A percentile compares a stretch with the other conserved stretches of the same genome.
Evolutionary conservation across 2,329 filamentous ascomycete species (phyloP).

Genomic region (Paramyrothecium roridum): DNA sequence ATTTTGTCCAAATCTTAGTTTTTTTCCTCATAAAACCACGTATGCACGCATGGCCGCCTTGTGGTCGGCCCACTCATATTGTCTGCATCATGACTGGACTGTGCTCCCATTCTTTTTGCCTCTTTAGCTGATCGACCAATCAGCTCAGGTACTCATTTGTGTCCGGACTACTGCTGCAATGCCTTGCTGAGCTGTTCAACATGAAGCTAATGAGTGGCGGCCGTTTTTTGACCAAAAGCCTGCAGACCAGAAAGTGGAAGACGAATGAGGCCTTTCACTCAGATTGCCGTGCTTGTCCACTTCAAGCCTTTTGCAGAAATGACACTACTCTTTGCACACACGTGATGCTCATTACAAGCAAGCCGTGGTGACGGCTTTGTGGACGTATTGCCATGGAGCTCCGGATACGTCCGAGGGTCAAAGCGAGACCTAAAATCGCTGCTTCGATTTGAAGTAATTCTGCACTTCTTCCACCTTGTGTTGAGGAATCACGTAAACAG

Average conservation of each 20-base stretch:
- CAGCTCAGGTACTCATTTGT: background rate
- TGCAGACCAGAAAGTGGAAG: background rate
- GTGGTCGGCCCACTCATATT: background rate
- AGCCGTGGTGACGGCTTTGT: background rate
- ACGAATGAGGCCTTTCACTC: background rate
- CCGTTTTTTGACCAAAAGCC: background rate
- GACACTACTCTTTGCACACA: background rate
- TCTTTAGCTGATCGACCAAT: background rate
- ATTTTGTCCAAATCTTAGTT: background rate
- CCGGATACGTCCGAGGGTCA: background rate
- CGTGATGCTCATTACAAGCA: background rate
- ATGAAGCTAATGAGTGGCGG: slow-evolving; percentile 25
- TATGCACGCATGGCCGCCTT: slow-evolving; percentile 1
- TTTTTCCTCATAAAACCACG: background rate
- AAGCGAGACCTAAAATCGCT: slow-evolving; percentile 45
- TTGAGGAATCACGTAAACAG: slow-evolving; percentile 81
- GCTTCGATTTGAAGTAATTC: slow-evolving; percentile 60
- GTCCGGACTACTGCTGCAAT: background rate
- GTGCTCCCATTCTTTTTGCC: background rate
- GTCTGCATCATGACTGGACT: background rate
- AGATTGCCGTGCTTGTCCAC: background rate
- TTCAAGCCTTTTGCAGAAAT: background rate
- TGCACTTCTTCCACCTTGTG: slow-evolving; percentile 62
- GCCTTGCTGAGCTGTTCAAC: slow-evolving; percentile 32
- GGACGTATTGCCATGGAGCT: background rate